Evolutionary conservation across 148 eudicot genomes (phyloP).

Genomic region (Beta vulgaris): DNA sequence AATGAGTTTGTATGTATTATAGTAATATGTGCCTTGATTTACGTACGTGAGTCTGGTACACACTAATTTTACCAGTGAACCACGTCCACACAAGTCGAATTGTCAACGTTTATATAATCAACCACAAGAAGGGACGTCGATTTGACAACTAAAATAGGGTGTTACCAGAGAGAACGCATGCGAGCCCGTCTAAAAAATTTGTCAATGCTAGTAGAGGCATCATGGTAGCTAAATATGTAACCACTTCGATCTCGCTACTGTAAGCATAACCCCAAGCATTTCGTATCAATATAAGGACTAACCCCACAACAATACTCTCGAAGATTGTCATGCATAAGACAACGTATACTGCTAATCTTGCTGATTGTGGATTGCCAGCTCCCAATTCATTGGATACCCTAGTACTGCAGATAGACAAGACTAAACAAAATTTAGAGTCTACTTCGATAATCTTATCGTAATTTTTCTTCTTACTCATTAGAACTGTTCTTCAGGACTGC

Average conservation of each 20-base stretch:
- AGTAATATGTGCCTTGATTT: no score
- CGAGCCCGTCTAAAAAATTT: conserved; percentile 34
- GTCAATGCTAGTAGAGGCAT: conserved; percentile 37
- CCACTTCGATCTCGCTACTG: conserved; percentile 34
- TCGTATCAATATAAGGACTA: conserved; percentile 29
- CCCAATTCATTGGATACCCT: conserved; percentile 43
- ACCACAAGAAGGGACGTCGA: no score
- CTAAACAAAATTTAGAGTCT: not conserved
- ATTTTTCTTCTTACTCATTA: not conserved
- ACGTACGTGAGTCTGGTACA: no score
- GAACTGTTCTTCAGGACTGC: not conserved
- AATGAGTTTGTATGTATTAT: no score
- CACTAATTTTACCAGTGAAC: no score
- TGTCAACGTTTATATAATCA: no score
- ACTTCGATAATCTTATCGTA: not conserved
- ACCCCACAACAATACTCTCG: conserved; percentile 31
- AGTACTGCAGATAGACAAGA: conserved; percentile 18
- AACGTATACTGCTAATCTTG: conserved; percentile 31
- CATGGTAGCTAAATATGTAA: conserved; percentile 35
- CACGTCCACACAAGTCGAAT: no score
- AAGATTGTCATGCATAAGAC: conserved; percentile 27
- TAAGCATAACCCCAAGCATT: conserved; percentile 40
- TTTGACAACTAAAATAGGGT: not conserved
- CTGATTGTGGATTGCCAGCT: conserved; percentile 35
- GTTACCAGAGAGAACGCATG: conserved; percentile 39